Conservation (phyloP, 2,329 filamentous ascomycete genomes). For the Ophiocordyceps camponoti-leonardi region DNA sequence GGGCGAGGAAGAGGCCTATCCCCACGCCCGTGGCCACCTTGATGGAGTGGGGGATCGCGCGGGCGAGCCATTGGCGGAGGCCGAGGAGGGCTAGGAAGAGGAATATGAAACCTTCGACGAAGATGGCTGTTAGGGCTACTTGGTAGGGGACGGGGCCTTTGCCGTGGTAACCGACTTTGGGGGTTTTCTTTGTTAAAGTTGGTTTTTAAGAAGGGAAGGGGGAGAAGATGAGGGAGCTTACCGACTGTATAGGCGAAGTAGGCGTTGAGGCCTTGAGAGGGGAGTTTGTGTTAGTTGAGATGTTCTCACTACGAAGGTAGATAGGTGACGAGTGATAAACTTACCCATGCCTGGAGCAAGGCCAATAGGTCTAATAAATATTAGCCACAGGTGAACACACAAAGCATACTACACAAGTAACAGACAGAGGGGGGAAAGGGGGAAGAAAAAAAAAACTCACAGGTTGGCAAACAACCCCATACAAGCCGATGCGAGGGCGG, state of each 20-base stretch:
- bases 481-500: slow-evolving; percentile 61
- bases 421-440: too few species aligned
- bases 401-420: too few species aligned
- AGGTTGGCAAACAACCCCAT: slow-evolving; percentile 75
- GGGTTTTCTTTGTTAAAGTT: slow-evolving; percentile 2
- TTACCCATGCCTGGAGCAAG: slow-evolving; percentile 26
- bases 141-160: slow-evolving; percentile 55
- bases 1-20: slow-evolving; percentile 66
- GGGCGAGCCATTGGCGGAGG: slow-evolving; percentile 74
- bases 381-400: too few species aligned
- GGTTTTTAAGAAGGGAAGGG: slow-evolving; percentile 4
- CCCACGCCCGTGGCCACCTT: slow-evolving; percentile 77
- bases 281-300: too few species aligned
- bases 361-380: slow-evolving; percentile 13
- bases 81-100: slow-evolving; percentile 63
- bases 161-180: slow-evolving; percentile 66
- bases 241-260: slow-evolving; percentile 61
- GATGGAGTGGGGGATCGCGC: slow-evolving; percentile 67
- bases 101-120: slow-evolving; percentile 78
- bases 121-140: slow-evolving; percentile 69
- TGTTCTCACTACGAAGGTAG: too few species aligned
- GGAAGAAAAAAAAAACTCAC: slow-evolving; percentile 15
- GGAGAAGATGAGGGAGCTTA: slow-evolving; percentile 6
- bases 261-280: slow-evolving; percentile 46
- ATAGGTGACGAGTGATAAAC: too few species aligned